Evolutionary conservation across 73 alveolate species (phyloP).

Genomic region (Paramecium octaurelia): DNA sequence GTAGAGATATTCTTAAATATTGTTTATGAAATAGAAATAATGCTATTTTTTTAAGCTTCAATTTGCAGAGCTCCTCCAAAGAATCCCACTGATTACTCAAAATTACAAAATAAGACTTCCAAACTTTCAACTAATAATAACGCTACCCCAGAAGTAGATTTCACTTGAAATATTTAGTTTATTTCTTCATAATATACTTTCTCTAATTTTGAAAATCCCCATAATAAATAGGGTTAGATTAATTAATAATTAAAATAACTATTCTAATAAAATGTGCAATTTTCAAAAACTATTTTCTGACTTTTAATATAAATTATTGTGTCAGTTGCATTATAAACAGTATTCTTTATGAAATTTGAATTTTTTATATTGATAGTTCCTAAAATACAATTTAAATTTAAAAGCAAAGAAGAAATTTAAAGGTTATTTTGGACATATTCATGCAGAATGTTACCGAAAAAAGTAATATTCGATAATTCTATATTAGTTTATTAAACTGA

Average conservation of each 20-base stretch:
- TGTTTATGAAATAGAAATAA: neutral
- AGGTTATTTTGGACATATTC: neutral
- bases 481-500: neutral
- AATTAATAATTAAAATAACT: neutral
- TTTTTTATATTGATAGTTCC: neutral
- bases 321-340: neutral
- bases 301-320: neutral
- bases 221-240: neutral
- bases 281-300: neutral
- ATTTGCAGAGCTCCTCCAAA: neutral
- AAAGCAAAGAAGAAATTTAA: neutral
- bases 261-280: neutral
- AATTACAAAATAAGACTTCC: neutral
- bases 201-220: neutral
- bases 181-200: neutral
- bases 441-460: neutral
- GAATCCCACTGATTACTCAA: neutral
- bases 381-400: neutral
- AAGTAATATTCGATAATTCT: neutral
- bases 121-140: neutral
- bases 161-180: neutral
- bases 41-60: neutral
- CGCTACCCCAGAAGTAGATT: neutral
- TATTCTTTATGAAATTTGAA: neutral
- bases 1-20: neutral